Conservation (phyloP, 371 early-diverging fungal species). For the Mucor racemosus region DNA sequence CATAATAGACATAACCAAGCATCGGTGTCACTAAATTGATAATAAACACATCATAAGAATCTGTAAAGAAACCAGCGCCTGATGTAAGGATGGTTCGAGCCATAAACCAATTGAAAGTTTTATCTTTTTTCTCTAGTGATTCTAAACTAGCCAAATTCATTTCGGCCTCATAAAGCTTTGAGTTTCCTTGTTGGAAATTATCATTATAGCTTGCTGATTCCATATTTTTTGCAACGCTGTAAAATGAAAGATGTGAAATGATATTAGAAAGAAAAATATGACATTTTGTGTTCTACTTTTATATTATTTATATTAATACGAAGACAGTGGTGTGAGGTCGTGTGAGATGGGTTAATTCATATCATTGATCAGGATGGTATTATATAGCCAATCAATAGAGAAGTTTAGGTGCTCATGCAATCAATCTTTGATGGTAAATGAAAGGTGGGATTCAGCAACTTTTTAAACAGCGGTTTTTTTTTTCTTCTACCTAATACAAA, state of each 20-base stretch:
- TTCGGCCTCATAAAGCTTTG: neutral
- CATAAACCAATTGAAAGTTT: conserved; percentile 72
- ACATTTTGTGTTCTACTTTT: conserved; percentile 14
- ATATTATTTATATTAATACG: conserved; percentile 19
- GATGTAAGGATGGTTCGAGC: conserved; percentile 80
- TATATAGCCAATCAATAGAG: neutral
- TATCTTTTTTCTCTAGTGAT: conserved; percentile 7
- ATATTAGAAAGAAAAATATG: neutral
- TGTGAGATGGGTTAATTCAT: conserved; percentile 18
- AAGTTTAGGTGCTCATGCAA: neutral
- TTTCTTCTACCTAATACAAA: no score
- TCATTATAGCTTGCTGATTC: conserved; percentile 15
- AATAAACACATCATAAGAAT: conserved; percentile 86
- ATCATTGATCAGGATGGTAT: neutral
- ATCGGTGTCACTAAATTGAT: conserved; percentile 79
- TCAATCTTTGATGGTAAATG: neutral
- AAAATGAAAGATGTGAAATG: neutral
- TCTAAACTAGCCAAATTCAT: conserved; percentile 1
- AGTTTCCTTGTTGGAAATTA: conserved; percentile 6
- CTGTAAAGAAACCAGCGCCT: conserved; percentile 87
- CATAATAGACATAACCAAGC: conserved; percentile 74
- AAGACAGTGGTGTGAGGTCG: conserved; percentile 35
- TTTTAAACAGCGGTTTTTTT: no score
- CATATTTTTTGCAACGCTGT: neutral
- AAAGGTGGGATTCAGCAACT: no score